Conservation (phyloP, 2,329 filamentous ascomycete species). For the Chaetomiaceae sp. region DNA sequence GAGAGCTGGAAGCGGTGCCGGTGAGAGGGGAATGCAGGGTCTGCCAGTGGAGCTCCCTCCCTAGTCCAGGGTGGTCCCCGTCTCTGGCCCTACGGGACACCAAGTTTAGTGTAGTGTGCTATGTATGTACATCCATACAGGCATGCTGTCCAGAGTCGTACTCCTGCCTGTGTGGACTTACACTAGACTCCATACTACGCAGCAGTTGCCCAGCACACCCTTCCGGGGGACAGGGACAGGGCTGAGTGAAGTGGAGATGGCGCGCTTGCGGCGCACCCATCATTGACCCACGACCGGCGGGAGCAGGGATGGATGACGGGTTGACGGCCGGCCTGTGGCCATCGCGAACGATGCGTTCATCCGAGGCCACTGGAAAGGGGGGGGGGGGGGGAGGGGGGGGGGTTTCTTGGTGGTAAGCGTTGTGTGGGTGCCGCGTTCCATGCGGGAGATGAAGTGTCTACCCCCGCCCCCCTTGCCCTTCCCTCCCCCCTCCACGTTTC, state of each 20-base stretch:
- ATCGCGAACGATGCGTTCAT: constrained; percentile 11
- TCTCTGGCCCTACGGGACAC: constrained; percentile 13
- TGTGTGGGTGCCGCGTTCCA: constrained; percentile 1
- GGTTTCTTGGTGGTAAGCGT: not conserved
- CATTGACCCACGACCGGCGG: constrained; percentile 16
- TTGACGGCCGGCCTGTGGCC: not conserved
- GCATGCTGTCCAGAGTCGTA: no score
- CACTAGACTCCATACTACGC: no score
- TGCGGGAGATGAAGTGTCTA: constrained; percentile 9
- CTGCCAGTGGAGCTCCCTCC: constrained; percentile 12
- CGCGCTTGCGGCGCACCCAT: constrained; percentile 17
- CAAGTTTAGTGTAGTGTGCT: no score
- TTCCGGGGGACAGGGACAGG: constrained; percentile 10
- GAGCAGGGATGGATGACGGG: constrained; percentile 13
- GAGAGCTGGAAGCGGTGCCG: constrained; percentile 13
- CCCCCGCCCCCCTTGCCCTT: not conserved
- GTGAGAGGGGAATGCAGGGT: constrained; percentile 13
- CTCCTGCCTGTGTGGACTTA: no score
- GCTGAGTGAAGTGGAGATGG: constrained; percentile 12
- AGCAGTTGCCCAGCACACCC: not conserved
- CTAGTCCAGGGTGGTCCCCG: constrained; percentile 14
- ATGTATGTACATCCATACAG: no score
- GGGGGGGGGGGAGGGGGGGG: constrained; percentile 15
- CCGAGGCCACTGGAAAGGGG: constrained; percentile 13
- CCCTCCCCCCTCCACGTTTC: not conserved